Percentiles rank a stretch among this genome's conserved stretches.
phyloP scores from a whole-genome alignment of 1,284 basidiomycete species.

The Trichosporon faecale region DNA sequence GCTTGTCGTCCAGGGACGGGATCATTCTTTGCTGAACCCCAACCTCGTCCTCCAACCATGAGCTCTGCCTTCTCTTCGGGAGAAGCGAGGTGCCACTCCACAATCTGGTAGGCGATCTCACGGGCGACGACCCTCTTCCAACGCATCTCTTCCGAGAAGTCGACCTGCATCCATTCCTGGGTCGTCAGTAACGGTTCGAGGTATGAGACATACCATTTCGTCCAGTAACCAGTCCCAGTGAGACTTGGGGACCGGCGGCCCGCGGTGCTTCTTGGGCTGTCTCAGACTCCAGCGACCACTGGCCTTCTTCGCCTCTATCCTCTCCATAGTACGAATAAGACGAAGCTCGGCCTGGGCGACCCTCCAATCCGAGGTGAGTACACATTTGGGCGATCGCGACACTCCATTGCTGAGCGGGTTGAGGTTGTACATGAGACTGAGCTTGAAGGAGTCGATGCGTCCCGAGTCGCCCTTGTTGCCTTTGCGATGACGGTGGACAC shows the following conservation, averaged over 20 bases:
- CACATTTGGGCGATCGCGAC: constrained; percentile 40
- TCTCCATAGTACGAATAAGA: constrained; percentile 74
- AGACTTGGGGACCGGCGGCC: constrained; percentile 73
- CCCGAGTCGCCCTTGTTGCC: constrained; percentile 32
- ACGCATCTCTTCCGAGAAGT: constrained; percentile 87
- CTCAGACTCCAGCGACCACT: constrained; percentile 85
- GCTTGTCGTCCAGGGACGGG: constrained; percentile 32
- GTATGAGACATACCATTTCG: constrained; percentile 72
- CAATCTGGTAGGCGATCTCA: constrained; percentile 75
- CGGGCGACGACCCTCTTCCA: constrained; percentile 90
- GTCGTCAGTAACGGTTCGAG: constrained; percentile 1
- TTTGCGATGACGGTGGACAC: constrained; percentile 25
- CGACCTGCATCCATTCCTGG: constrained; percentile 93
- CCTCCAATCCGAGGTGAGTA: constrained; percentile 47
- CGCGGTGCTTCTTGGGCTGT: constrained; percentile 91
- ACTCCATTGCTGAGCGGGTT: constrained; percentile 41
- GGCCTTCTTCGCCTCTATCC: constrained; percentile 79
- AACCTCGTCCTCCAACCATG: constrained; percentile 56
- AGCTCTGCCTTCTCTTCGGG: constrained; percentile 64
- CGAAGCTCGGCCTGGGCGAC: constrained; percentile 71
- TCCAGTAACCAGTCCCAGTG: constrained; percentile 97
- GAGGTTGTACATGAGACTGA: constrained; percentile 36
- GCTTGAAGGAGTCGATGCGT: constrained; percentile 35
- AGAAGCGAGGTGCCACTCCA: constrained; percentile 79
- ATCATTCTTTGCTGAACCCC: constrained; percentile 35